Evolutionary conservation across 768 basidiomycete species (phyloP), one percentile per base, ranked within the genome.

Genomic region (Lactifluus echinatus): DNA sequence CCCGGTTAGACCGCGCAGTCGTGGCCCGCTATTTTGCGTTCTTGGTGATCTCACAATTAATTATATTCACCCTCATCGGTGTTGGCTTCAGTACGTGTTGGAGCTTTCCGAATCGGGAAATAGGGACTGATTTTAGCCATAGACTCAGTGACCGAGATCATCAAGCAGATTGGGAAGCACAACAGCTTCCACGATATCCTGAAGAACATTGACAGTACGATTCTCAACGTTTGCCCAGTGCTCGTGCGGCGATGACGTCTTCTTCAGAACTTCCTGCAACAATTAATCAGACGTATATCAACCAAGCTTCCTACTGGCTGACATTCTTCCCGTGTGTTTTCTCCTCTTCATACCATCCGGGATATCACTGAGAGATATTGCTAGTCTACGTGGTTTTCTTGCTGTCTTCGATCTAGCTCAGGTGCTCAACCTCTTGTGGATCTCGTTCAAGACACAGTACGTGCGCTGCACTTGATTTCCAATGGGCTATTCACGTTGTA

Each of bases 361-460:
- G 31, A 50, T 43, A 39, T 21, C 46, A 47, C 29, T 60, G 33
- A 14, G 8, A 36, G 26, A 33, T 29, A 40, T 64, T 48, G 55
- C 21, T 63, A 91, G 89, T 7, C 76, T 98, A 36, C 90, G 95
- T 68, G 96, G 94, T 24, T 96, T 97, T 80, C 79, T 98, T 40
- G 87, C 83, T 10, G 76, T 97, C 55, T 98, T 98, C 67, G 96
- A 99, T 69, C 75, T 99, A 33, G 95, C 96, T 6, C 96, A 99
- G 71, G 82, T 98, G 50, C 71, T 98, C 72, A 96, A 96, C 67
- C 77, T 99, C 24, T 64, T 93, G 34, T 88, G 84, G 81, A 76
- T 88, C 40, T 87, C 82, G n/a, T 76, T 94, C 76, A 87, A 85
- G 73, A 93, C 88, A 19, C 81, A 75, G 87, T 89, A 66, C 37